A percentile compares a stretch with the other conserved stretches of the same genome.
Evolutionary conservation across 257 asterid genomes (phyloP).

Genomic region (Dorcoceras hygrometricum): DNA sequence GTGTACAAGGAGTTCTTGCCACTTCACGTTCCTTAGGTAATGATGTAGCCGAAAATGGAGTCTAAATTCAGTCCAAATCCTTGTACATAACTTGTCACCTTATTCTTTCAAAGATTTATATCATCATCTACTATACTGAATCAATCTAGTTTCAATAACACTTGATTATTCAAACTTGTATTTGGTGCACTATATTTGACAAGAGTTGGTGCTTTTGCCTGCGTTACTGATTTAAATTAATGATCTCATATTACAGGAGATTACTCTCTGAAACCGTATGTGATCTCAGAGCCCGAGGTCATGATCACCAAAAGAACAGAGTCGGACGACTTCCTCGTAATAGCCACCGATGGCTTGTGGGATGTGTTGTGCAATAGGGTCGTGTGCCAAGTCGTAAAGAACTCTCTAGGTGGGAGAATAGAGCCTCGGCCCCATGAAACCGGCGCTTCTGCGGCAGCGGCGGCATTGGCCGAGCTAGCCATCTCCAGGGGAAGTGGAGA

Average conservation of each 20-base stretch:
- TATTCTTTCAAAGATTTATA: too few relatives aligned
- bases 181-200: too few relatives aligned
- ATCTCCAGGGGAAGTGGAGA: conserved; percentile 61
- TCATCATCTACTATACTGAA: neutral
- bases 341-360: conserved; percentile 66
- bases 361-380: conserved; percentile 48
- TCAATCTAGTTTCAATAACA: too few relatives aligned
- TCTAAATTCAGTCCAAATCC: neutral
- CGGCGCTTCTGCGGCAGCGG: conserved; percentile 39
- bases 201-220: too few relatives aligned
- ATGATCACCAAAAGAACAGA: conserved; percentile 32
- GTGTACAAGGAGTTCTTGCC: conserved; percentile 51
- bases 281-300: conserved; percentile 54
- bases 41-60: neutral
- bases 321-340: conserved; percentile 44
- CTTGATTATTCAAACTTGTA: neutral
- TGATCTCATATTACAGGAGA: conserved; percentile 32
- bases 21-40: conserved; percentile 62
- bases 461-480: conserved; percentile 46
- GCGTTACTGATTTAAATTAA: neutral
- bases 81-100: too few relatives aligned
- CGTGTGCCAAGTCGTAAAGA: conserved; percentile 40
- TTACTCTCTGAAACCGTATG: conserved; percentile 35
- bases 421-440: neutral
- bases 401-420: conserved; percentile 27